Base-by-base conservation (phyloP, 2,329 filamentous ascomycete genomes). In the Pyrenophora teres region DNA sequence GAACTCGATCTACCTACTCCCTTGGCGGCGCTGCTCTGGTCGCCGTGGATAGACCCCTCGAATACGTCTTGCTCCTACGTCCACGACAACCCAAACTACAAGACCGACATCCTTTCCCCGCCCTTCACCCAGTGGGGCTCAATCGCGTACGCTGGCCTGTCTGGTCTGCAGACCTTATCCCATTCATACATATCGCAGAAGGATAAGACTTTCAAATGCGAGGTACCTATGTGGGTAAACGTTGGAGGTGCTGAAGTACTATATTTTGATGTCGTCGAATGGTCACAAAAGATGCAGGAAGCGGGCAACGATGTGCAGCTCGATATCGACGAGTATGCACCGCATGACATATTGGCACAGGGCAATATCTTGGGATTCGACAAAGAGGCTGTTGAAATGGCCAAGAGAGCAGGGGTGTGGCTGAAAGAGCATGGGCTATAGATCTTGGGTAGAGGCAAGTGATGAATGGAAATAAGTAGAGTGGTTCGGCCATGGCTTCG, bases 331-430 rank as follows among this genome's bases (percentile, higher is more conserved):
- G 57, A 73, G 40, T 53, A 64, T 8, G 76, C 71, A 3, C 73
- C 74, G 16, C 80, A 83, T 59, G 81, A 82, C 63, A 75, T 80
- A 6, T 51, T 80, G 15, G 42, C 78, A 1, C 2, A 77, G 1
- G 79, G 76, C 0, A 52, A 68, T 15, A 13, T 71, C 1, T 18
- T 78, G 2, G 80, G 79, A 0, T 82, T 79, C 52, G 61, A 74
- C 41, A 66, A 74, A 37, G 72, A 75, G 60, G 73, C 68, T 19
- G 49, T 19, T n/a, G 52, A 57, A 31, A 65, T 59, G 44, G 71
- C 68, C 9, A 69, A 71, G 68, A 66, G 69, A 52, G 76, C 73
- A 5, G 75, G 73, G 2, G 69, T 72, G 47, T 78, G 71, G 71
- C 12, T 70, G 43, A 57, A 31, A 12, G 47, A 35, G 30, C 19